phyloP scores from a whole-genome alignment of 2,329 filamentous ascomycete species.

The Nigrospora osmanthi region DNA sequence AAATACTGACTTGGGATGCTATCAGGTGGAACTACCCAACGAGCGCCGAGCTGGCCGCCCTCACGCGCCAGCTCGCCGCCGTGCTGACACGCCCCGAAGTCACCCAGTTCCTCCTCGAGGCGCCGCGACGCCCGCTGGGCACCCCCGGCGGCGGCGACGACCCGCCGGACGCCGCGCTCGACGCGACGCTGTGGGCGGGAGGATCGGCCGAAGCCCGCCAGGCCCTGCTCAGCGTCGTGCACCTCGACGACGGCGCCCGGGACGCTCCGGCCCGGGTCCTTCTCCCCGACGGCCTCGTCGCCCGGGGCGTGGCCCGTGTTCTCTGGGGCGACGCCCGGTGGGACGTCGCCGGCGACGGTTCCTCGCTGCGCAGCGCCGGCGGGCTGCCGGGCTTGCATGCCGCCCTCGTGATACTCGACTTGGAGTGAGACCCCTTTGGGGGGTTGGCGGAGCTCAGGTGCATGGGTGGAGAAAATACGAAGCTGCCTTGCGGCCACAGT shows the following conservation, averaged over 20 bases:
- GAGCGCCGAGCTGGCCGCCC: slow-evolving; percentile 18
- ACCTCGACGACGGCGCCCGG: slow-evolving; percentile 6
- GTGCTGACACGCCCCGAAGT: slow-evolving; percentile 25
- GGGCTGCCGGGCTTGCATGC: slow-evolving; percentile 4
- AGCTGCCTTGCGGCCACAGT: too few species aligned
- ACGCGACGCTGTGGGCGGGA: slow-evolving; percentile 28
- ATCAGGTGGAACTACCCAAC: slow-evolving; percentile 38
- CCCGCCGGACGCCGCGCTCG: slow-evolving; percentile 10
- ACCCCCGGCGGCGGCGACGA: too few species aligned
- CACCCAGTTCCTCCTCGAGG: slow-evolving; percentile 27
- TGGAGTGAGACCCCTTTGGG: not conserved
- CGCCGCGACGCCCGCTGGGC: slow-evolving; percentile 6
- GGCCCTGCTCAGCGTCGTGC: slow-evolving; percentile 8
- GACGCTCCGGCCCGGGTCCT: slow-evolving; percentile 1
- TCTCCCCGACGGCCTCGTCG: slow-evolving; percentile 3
- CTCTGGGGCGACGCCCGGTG: slow-evolving; percentile 7
- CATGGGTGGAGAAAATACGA: too few species aligned
- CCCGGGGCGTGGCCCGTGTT: not conserved
- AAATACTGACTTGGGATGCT: too few species aligned
- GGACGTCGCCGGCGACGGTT: slow-evolving; percentile 3
- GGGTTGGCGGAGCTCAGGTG: too few species aligned
- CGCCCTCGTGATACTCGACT: not conserved
- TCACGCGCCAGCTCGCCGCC: slow-evolving; percentile 28
- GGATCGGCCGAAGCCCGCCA: slow-evolving; percentile 7
- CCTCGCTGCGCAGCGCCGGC: not conserved